These are phyloP conservation scores for Prunus armeniaca DNA, from an alignment of 306 rosid species.

Conservation along the genomic window DNA sequence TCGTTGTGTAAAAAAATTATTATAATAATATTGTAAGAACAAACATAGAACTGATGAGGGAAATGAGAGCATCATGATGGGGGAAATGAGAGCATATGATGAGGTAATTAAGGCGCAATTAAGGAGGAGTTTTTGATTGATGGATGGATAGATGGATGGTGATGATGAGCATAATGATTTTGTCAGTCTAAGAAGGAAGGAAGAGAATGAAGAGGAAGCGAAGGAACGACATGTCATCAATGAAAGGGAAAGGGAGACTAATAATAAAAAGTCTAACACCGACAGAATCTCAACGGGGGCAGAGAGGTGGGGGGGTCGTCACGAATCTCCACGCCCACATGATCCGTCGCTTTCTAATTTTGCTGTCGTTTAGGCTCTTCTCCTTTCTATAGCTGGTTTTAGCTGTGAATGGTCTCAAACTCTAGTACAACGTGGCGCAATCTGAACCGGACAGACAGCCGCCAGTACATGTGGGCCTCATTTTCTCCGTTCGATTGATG, in stretches of 20 bases:
- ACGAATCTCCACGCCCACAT: conserved; percentile 19
- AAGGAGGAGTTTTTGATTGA: not conserved
- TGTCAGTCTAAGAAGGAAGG: not conserved
- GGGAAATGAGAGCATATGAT: not conserved
- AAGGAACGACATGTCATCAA: not conserved
- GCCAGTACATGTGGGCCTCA: conserved; percentile 6
- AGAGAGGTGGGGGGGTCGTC: not conserved
- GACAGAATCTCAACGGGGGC: conserved; percentile 15
- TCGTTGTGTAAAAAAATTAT: too few relatives aligned
- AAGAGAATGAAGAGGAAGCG: not conserved
- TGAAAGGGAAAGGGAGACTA: not conserved
- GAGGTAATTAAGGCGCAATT: not conserved
- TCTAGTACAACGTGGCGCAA: not conserved
- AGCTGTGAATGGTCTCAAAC: not conserved
- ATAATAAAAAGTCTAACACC: not conserved
- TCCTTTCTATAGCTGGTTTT: not conserved
- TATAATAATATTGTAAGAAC: not conserved
- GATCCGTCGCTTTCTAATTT: conserved; percentile 12
- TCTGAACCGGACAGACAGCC: not conserved
- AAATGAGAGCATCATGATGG: too few relatives aligned
- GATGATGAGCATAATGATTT: not conserved
- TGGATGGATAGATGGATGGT: not conserved
- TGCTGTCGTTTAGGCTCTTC: too few relatives aligned
- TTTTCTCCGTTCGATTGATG: not conserved
- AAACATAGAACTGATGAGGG: not conserved